Evolutionary conservation across 768 basidiomycete species (phyloP), one percentile per base, ranked within the genome.

Genomic region (Podaxis carcinomalis): DNA sequence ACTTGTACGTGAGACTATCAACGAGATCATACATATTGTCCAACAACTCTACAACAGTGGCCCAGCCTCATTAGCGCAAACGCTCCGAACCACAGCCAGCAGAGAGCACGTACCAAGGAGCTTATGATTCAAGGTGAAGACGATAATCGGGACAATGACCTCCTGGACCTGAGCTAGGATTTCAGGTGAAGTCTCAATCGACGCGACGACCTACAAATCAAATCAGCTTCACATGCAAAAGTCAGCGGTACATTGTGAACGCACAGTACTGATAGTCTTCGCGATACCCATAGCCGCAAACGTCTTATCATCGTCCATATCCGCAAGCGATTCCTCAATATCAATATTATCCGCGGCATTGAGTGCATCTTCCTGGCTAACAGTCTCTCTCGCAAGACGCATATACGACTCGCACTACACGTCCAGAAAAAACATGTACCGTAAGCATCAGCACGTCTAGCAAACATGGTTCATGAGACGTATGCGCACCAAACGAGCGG

Each of bases 21-120:
- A 93, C 84, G 55, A 95, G 75, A 64, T 93, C 92, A 70, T 88
- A 94, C 78, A 91, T 84, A 69, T 92, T 90, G 73, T 94, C 93
- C 68, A 92, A 88, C 46, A 95, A 76, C 68, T 96, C 93, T 92
- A 66, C 9, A 63, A 53, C 32, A 32, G 9, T 32, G 32, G 9
- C 60, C 39, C 25, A 57, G 37, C 28, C 53, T 51, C 54, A 40
- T 56, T 27, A 49, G 56, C 19, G 54, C 27, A 19, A 35, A 16
- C 3, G 9, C 13, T 35, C n/a, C 28, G 9, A n/a, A 44, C 14
- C 3, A 36, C 1, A 28, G 47, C n/a, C 51, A 44, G 28, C 16
- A 47, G 10, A 21, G 56, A 25, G 10, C 6, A 74, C 83, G 42
- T 57, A 91, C 93, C 92, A 55, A 94, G 77, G 21, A 91, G 69